Base-by-base conservation (phyloP, 495 filamentous ascomycete species). In the Xylaria grammica region DNA sequence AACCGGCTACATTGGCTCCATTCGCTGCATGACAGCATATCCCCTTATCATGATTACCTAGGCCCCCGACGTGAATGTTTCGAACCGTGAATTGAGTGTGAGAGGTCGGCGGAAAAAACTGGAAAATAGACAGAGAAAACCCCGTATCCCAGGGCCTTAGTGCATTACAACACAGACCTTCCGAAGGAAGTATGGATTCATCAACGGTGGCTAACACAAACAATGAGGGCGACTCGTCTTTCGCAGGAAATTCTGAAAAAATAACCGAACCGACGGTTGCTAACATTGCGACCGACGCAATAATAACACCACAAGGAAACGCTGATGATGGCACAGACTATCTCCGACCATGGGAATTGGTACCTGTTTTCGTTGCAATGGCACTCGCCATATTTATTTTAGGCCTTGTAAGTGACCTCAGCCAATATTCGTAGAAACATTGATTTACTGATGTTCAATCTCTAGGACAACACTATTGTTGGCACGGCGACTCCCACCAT, bases 401-500 rank as follows among this genome's bases (percentile, higher is more conserved):
- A 22, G 55, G 55, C 24, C 55, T 59, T 6, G 44, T 20, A 48
- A 46, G 55, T 46, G 1, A 4, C 3, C 10, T 4, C 27, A 1
- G 29, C 17, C 13, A 5, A 10, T 20, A 6, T 1, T 26, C 22
- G 8, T 26, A 17, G 8, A 3, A 42, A 3, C 0, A 4, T 11
- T n/a, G n/a, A 29, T 24, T 24, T 42, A 20, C 22, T 46, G 5
- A 59, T 59, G 3, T 6, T 45, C 1, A 1, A 9, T 8, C 2
- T 32, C 11, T 11, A 59, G 55, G 55, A 59, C 15, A 59, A 59
- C 22, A 59, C 55, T 0, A 59, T 59, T 32, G 29, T 59, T 10
- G 55, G 55, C 44, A 46, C 55, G 15, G 55, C 55, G 38, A 59
- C 55, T 30, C 77, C 78, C 1, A 69, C 67, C 45, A 81, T 81